Evolutionary conservation across 352 stramenopile species (phyloP), one percentile per base, ranked within the genome.

Genomic region (Blastocystis sp.): DNA sequence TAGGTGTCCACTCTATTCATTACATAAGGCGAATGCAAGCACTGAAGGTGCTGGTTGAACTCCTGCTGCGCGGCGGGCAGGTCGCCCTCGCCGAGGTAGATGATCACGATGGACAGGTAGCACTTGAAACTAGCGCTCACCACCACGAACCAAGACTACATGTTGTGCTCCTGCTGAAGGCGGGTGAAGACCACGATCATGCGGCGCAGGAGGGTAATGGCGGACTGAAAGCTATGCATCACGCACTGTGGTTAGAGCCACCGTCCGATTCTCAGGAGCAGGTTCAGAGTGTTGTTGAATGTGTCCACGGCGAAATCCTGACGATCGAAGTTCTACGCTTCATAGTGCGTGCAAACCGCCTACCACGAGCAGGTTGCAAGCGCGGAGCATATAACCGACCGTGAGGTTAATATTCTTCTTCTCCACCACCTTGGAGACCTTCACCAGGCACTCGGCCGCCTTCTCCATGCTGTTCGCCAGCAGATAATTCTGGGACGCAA

Each of bases 281-380:
- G 14, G 78, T 88, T 88, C 45, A 88, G 61, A 28, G 78, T 88
- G 53, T 88, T 88, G n/a, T 88, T 88, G 45, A 88, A 88, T 9
- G 78, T 88, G 60, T 88, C 78, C 23, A 79, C 62, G 38, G 78
- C 78, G 45, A 88, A 88, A 40, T 88, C 78, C 64, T 88, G 64
- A 41, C 67, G 78, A 38, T 88, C 78, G 38, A 79, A 88, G 53
- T 88, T 88, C 78, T 88, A 17, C n/a, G 17, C 7, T 1, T 56
- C 66, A 14, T 23, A 28, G 14, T 14, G 23, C 10, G 4, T 21
- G 34, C 17, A 1, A 9, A 14, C 38, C 11, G 28, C 34, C 14
- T 88, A 88, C 78, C 14, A 88, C 78, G 17, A 88, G 19, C 4
- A 88, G 65, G 60, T 88, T 88, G 67, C 78, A 88, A 0, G 78